Base-by-base conservation (phyloP, 495 filamentous ascomycete species). In the Neurospora africana region DNA sequence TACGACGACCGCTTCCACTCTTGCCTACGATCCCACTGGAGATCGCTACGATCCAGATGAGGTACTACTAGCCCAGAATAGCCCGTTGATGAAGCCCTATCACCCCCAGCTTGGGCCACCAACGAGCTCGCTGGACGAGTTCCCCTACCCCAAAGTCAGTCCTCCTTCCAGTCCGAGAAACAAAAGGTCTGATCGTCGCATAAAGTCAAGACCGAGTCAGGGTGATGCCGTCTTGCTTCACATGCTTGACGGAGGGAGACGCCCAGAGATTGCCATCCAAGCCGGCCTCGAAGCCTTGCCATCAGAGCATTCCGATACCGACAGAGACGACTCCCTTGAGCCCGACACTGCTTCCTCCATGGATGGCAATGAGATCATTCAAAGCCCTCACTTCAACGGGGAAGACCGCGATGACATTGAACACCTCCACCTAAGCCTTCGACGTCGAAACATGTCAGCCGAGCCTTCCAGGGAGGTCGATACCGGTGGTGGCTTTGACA, bases 191-290 rank as follows among this genome's bases (percentile, higher is more conserved):
- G 81, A 81, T 79, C 75, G 78, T 79, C 83, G 82, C 68, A 77
- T 74, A 71, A 83, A 81, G 81, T 72, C 79, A 73, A 78, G 77
- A 74, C 78, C 81, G 69, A 81, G 76, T 72, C 83, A 81, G 73
- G 87, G 85, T 75, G 86, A 89, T 85, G 86, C 81, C 58, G 83
- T 88, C 68, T 78, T 89, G 74, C 81, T 89, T 41, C 76, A 78
- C 36, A 81, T 83, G 72, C 84, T 89, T 69, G 85, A 81, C 76
- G 82, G 81, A 72, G 82, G 86, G 72, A 84, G 84, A 73, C 79
- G 78, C 40, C 78, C 77, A 19, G 82, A 87, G 44, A 81, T 87
- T 73, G 83, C 84, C 72, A 73, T 78, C 68, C 74, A 81, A 74
- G 85, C 82, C 21, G 84, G 82, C 58, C 72, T 74, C 36, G 71